Base-by-base conservation (phyloP, 768 basidiomycete species). In the Leccinum ochraceum region DNA sequence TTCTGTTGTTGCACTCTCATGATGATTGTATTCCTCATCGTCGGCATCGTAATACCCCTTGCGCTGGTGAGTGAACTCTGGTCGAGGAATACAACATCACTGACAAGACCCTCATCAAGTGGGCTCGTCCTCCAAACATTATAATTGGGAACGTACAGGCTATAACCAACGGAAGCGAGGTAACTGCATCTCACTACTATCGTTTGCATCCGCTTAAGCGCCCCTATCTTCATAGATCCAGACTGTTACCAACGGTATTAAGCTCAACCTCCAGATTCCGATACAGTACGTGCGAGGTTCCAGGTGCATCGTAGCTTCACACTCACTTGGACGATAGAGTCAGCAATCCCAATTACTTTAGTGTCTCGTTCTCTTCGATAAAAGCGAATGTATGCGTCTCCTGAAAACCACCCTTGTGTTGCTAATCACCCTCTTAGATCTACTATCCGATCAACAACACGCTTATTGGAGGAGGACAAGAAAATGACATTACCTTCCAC, bases 281-380 rank as follows among this genome's bases (percentile, higher is more conserved):
- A 85, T 92, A 64, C 79, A 82, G 89, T 90, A 65, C 58, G 87
- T 72, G 24, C 59, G 36, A 54, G 5, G 10, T 39, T 39, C 59
- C 3, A 10, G 50, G 28, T 32, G 9, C 10, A 8, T 44, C 16
- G 3, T 56, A n/a, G 26, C 39, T 54, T 46, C 2, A 26, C 50
- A 50, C 63, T 62, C n/a, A 67, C 42, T 34, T 9, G 48, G 59
- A 58, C 6, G 30, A 58, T 65, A 94, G 91, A 30, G 88, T 93
- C 57, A 77, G 77, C 69, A 94, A 94, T 67, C 92, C 92, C 30
- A 94, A 94, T 71, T 92, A 84, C 74, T 92, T 94, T 69, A 74
- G 81, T 9, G 87, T 89, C 10, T 80, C 79, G 20, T 81, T 94
- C 72, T 81, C 81, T 56, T 81, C 81, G 59, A 83, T 94, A 63